Evolutionary conservation across 73 alveolate genomes (phyloP).

Genomic region (Symbiodinium natans): DNA sequence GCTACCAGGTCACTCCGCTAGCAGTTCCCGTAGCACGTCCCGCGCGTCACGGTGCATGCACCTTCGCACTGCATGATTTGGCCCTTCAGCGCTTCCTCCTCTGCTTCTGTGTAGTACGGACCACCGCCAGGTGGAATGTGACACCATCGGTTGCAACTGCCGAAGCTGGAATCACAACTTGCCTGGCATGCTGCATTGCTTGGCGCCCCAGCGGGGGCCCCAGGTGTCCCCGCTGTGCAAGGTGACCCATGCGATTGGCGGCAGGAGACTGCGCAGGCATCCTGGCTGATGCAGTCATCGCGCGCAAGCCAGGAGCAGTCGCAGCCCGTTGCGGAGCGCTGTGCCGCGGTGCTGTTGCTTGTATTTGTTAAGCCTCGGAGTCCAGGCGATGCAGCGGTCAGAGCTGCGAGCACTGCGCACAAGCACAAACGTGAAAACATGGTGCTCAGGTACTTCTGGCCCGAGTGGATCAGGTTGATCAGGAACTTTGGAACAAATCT

Average conservation of each 20-base stretch:
- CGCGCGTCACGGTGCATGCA: neutral
- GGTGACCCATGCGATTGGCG: neutral
- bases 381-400: neutral
- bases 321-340: neutral
- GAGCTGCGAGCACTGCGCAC: neutral
- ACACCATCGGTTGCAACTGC: slow-evolving; percentile 1
- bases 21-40: neutral
- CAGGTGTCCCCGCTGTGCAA: neutral
- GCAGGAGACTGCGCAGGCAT: neutral
- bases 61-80: neutral
- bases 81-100: slow-evolving; percentile 14
- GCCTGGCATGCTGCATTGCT: neutral
- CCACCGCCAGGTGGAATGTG: neutral
- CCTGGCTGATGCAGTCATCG: slow-evolving; percentile 1
- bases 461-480: neutral
- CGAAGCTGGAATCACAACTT: neutral
- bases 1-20: neutral
- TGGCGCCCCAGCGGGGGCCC: neutral
- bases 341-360: neutral
- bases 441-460: too few relatives aligned
- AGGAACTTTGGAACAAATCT: neutral
- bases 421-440: neutral
- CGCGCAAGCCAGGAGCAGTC: neutral
- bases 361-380: neutral
- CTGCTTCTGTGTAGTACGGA: neutral